Conservation (phyloP, 306 rosid genomes). For the Fragaria vesca region DNA sequence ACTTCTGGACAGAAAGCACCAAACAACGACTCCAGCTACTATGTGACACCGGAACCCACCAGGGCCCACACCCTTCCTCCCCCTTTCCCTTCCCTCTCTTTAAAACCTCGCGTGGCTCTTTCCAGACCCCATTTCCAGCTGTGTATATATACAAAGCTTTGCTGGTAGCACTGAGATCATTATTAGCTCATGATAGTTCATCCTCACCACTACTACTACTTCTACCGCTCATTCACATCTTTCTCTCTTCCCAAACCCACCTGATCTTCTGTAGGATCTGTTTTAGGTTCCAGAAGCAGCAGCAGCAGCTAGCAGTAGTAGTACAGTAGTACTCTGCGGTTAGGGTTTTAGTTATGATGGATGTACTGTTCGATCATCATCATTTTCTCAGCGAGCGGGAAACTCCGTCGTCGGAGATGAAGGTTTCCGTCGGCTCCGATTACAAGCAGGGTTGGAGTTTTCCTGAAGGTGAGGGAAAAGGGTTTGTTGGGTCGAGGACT, state of each 20-base stretch:
- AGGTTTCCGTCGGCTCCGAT: neutral
- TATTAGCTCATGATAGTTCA: neutral
- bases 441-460: neutral
- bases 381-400: neutral
- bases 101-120: neutral
- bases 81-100: neutral
- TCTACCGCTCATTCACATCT: neutral
- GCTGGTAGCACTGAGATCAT: neutral
- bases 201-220: neutral
- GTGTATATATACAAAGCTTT: neutral
- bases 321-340: neutral
- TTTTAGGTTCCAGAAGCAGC: neutral
- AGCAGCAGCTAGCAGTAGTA: neutral
- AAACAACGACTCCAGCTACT: conserved; percentile 12
- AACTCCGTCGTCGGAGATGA: neutral
- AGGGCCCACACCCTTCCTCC: neutral
- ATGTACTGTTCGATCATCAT: conserved; percentile 5
- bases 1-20: conserved; percentile 11
- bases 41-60: neutral
- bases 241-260: neutral
- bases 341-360: neutral
- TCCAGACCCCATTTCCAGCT: neutral
- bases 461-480: conserved; percentile 1
- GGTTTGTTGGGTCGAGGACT: neutral
- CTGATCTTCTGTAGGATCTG: neutral